A percentile compares a stretch with the other conserved stretches of the same genome.
Evolutionary conservation across 2,329 filamentous ascomycete genomes (phyloP).

Genomic region (Cercospora janseana): DNA sequence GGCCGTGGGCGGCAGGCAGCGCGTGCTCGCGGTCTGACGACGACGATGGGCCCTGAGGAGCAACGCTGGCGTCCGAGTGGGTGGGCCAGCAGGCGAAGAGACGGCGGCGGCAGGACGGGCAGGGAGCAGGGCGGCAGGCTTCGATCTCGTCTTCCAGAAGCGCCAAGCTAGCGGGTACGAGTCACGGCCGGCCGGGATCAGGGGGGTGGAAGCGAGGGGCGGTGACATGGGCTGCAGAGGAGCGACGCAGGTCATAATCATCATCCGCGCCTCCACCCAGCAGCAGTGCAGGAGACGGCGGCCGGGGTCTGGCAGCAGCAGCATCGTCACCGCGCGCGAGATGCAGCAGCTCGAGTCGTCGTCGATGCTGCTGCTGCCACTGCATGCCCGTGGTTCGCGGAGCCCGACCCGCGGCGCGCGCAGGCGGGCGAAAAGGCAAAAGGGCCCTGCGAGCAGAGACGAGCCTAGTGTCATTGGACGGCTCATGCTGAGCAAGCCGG

Average conservation of each 20-base stretch:
- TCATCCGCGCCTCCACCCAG: background rate
- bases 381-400: background rate
- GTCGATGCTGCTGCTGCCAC: no score
- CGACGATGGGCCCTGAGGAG: background rate
- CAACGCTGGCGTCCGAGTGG: conserved; percentile 4
- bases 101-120: conserved; percentile 6
- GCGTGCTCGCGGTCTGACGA: no score
- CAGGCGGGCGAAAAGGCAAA: background rate
- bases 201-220: background rate
- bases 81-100: conserved; percentile 12
- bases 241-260: background rate
- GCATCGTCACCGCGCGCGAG: background rate
- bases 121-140: conserved; percentile 2
- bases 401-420: conserved; percentile 3
- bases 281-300: background rate
- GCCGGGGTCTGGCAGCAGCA: background rate
- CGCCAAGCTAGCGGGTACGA: no score
- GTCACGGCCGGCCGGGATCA: no score
- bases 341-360: background rate
- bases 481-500: conserved; percentile 3
- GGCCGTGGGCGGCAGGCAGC: no score
- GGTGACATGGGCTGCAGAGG: conserved; percentile 2
- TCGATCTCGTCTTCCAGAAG: conserved; percentile 11
- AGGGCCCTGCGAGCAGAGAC: no score
- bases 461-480: conserved; percentile 5